Percentiles rank a stretch among this genome's conserved stretches.
phyloP scores from a whole-genome alignment of 1,284 basidiomycete species.

The Mycena sp. region DNA sequence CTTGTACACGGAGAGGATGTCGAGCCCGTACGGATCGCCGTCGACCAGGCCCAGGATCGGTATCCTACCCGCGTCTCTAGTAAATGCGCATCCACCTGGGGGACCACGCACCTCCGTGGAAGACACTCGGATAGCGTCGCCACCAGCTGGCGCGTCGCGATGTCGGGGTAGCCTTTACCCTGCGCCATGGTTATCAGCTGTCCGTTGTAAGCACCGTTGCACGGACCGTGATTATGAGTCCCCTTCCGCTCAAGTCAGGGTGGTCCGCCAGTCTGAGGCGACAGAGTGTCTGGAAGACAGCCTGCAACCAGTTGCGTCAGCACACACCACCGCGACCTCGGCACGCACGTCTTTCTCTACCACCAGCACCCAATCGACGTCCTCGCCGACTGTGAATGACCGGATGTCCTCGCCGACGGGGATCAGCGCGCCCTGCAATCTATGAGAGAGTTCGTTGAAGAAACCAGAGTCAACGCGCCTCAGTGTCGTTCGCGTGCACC shows the following conservation, averaged over 20 bases:
- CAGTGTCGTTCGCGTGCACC: constrained; percentile 61
- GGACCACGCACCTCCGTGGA: constrained; percentile 43
- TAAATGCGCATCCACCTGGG: no score
- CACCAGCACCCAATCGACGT: constrained; percentile 81
- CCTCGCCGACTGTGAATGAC: constrained; percentile 59
- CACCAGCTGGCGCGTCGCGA: constrained; percentile 87
- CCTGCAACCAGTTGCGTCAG: constrained; percentile 55
- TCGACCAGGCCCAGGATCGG: constrained; percentile 86
- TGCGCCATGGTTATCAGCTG: constrained; percentile 40
- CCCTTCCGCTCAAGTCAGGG: constrained; percentile 60
- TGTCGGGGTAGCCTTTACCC: constrained; percentile 96
- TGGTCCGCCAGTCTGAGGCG: constrained; percentile 60
- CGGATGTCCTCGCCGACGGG: constrained; percentile 78
- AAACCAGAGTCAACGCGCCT: constrained; percentile 52
- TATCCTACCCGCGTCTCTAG: constrained; percentile 51
- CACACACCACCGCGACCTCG: not conserved
- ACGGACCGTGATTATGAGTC: constrained; percentile 76
- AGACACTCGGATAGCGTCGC: constrained; percentile 74
- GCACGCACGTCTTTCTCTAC: constrained; percentile 89
- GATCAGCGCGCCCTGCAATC: constrained; percentile 73
- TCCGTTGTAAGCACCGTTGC: not conserved
- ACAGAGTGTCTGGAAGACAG: constrained; percentile 87
- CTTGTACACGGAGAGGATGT: constrained; percentile 88
- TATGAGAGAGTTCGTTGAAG: not conserved
- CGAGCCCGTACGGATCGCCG: constrained; percentile 89